Base-by-base conservation (phyloP, 768 basidiomycete species). In the Termitomyces sp. region DNA sequence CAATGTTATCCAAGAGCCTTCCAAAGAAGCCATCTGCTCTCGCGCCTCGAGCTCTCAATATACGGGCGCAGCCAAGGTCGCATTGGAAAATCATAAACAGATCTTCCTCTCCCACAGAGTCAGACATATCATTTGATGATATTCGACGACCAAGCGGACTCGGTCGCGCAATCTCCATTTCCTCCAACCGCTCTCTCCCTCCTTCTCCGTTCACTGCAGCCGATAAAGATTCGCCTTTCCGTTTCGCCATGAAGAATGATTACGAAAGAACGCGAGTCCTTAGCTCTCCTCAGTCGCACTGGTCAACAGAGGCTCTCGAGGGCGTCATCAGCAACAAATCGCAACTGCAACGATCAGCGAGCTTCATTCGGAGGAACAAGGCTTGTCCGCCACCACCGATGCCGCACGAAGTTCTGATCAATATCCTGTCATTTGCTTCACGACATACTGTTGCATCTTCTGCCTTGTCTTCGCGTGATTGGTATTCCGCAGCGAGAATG, bases 91-190 rank as follows among this genome's bases (percentile, higher is more conserved):
- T 61, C 46, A 51, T 50, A 20, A 59, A 43, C 33, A 58, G 60
- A 33, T 38, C 60, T 38, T 49, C 63, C 43, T 65, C 65, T 10
- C 56, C 58, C 13, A 61, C 63, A 23, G 66, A 65, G 14, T 57
- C 59, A n/a, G 64, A 67, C 2, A 59, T 58, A 18, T 65, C 66
- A 9, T 55, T 65, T 7, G 76, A 77, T 50, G 78, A 80, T 35
- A 80, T 80, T 55, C 76, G 79, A 30, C 64, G 75, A 47, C 79
- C 79, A 7, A 80, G 79, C 63, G 79, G 78, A 5, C 66, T 80
- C 13, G 79, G 79, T 26, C 71, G 75, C 35, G 68, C 75, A 7
- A 71, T 68, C 0, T 75, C 78, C 2, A 64, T 77, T 18, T 67
- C 66, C 0, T 77, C 76, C 5, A 69, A 72, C 36, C 68, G 67